Percentiles rank a stretch among this genome's conserved stretches.
Evolutionary conservation across 179 eudicot species (phyloP).

Genomic region (Heliamphora pulchella): DNA sequence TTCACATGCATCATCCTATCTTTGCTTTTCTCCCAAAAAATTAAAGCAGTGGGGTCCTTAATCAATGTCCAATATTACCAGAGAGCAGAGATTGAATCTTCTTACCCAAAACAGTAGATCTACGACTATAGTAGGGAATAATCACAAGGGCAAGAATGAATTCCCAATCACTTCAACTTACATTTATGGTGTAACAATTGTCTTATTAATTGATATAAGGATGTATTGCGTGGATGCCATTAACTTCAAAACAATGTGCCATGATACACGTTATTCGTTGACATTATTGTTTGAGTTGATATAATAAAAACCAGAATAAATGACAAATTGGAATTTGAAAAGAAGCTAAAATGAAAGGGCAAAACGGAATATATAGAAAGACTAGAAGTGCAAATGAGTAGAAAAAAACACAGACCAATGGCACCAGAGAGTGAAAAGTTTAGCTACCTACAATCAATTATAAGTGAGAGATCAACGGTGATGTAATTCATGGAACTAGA

Average conservation of each 20-base stretch:
- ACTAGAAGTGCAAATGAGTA: no score
- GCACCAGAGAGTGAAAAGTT: no score
- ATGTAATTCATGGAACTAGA: no score
- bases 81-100: slow-evolving; percentile 8
- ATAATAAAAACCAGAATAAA: not conserved
- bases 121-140: not conserved
- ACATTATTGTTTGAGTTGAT: not conserved
- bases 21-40: not conserved
- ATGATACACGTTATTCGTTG: not conserved
- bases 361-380: no score
- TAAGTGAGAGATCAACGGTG: no score
- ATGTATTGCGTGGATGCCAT: not conserved
- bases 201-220: not conserved
- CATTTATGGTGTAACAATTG: not conserved
- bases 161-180: not conserved
- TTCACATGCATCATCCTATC: not conserved
- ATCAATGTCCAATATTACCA: not conserved
- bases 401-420: no score
- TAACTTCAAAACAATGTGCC: not conserved
- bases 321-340: not conserved
- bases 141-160: not conserved
- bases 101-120: not conserved
- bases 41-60: not conserved
- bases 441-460: no score
- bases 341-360: no score